Evolutionary conservation across 129 eudicot genomes (phyloP).

Genomic region (Heracleum sosnowskyi): DNA sequence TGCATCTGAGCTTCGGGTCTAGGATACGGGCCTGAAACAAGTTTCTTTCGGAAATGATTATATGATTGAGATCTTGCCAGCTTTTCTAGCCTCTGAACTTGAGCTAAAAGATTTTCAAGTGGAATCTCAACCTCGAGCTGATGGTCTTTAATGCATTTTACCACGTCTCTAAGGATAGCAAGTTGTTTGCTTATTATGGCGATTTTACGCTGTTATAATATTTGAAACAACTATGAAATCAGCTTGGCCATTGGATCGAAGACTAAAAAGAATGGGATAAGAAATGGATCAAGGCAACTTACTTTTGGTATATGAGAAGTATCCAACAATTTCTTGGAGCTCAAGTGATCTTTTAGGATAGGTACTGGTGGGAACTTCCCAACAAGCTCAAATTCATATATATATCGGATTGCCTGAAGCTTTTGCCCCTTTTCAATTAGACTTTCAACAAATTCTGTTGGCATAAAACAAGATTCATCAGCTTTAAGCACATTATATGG

Average conservation of each 20-base stretch:
- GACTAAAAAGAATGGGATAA: background rate
- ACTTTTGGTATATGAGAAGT: background rate
- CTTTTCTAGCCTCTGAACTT: conserved; percentile 10
- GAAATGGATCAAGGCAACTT: background rate
- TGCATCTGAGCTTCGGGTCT: background rate
- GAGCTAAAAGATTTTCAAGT: background rate
- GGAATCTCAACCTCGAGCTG: conserved; percentile 15
- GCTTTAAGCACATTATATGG: background rate
- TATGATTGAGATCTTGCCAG: background rate
- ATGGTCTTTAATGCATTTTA: conserved; percentile 12
- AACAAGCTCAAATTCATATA: conserved; percentile 17
- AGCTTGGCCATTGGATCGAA: background rate
- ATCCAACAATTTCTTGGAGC: background rate
- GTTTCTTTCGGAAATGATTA: background rate
- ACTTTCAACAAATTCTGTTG: conserved; percentile 13
- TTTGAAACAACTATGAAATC: background rate
- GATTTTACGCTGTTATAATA: background rate
- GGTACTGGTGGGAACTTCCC: conserved; percentile 21
- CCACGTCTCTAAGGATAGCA: conserved; percentile 1
- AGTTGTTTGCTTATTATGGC: background rate
- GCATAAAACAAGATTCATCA: background rate
- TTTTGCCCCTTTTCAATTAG: conserved; percentile 9
- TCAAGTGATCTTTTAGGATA: conserved; percentile 15
- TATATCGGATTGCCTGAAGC: conserved; percentile 18
- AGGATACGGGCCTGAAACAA: background rate